Evolutionary conservation across 331 rosid genomes (phyloP).

Genomic region (Phaseolus coccineus): DNA sequence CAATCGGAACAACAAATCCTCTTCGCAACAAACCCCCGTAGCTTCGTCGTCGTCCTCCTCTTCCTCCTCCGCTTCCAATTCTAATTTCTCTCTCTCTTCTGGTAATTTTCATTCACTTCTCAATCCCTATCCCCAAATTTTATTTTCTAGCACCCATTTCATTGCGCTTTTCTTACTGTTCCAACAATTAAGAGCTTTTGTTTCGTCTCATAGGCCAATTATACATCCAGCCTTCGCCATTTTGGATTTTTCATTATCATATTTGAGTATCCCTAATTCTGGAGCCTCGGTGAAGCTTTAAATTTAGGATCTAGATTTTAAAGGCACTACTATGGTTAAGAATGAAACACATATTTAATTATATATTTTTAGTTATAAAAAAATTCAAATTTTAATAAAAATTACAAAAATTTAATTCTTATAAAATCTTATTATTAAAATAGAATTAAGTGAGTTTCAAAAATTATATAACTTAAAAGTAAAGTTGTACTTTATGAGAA

Average conservation of each 20-base stretch:
- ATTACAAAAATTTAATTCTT: no score
- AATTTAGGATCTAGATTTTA: no score
- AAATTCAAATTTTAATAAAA: no score
- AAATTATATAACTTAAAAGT: no score
- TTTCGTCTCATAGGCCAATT: not conserved
- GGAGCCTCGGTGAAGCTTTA: no score
- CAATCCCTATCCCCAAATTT: not conserved
- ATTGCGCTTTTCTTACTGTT: not conserved
- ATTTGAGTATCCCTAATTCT: no score
- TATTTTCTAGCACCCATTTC: no score
- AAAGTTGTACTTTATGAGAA: not conserved
- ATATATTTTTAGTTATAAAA: no score
- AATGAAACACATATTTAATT: no score
- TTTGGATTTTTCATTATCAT: not conserved
- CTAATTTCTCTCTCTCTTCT: slow-evolving; percentile 41
- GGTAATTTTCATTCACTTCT: slow-evolving; percentile 20
- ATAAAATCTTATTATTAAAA: no score
- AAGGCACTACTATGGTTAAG: no score
- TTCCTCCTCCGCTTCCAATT: slow-evolving; percentile 39
- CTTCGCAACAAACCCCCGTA: slow-evolving; percentile 21
- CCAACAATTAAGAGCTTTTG: not conserved
- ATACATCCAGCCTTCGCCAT: not conserved
- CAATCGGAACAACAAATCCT: slow-evolving; percentile 24
- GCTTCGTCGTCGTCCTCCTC: slow-evolving; percentile 24
- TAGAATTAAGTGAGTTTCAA: no score